These are phyloP conservation scores for Ogataea sp. DNA, from an alignment of 805 yeast species.

Conservation along the genomic window DNA sequence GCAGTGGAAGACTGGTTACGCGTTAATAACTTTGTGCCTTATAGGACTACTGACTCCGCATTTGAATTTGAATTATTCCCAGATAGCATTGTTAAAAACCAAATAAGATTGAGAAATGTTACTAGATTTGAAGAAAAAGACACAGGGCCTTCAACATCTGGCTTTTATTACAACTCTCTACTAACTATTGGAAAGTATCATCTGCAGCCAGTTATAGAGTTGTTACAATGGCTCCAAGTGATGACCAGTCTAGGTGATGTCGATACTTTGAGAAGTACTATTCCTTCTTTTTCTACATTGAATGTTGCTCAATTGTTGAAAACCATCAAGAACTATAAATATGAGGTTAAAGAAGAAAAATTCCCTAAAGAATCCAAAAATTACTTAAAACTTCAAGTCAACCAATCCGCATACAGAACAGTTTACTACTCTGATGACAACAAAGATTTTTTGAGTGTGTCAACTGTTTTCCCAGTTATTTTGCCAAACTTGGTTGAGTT, in stretches of 20 bases:
- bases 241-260: conserved; percentile 63
- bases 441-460: conserved; percentile 41
- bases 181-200: conserved; percentile 59
- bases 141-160: conserved; percentile 37
- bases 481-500: conserved; percentile 72
- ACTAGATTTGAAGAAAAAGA: conserved; percentile 21
- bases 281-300: conserved; percentile 45
- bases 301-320: conserved; percentile 66
- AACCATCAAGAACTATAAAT: conserved; percentile 66
- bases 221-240: conserved; percentile 87
- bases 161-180: conserved; percentile 58
- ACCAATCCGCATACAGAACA: conserved; percentile 8
- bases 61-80: conserved; percentile 23
- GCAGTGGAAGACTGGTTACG: conserved; percentile 92
- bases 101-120: conserved; percentile 11
- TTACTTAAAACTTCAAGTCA: conserved; percentile 24
- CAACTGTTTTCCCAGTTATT: conserved; percentile 44
- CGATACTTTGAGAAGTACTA: conserved; percentile 49
- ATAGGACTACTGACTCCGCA: conserved; percentile 17
- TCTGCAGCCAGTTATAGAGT: conserved; percentile 64
- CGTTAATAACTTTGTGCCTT: conserved; percentile 47
- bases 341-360: conserved; percentile 74
- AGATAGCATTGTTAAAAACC: conserved; percentile 19
- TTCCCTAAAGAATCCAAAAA: conserved; percentile 46
- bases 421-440: conserved; percentile 14